Base-by-base conservation (phyloP, 169 alveolate species). In the Plasmodium falciparum region DNA sequence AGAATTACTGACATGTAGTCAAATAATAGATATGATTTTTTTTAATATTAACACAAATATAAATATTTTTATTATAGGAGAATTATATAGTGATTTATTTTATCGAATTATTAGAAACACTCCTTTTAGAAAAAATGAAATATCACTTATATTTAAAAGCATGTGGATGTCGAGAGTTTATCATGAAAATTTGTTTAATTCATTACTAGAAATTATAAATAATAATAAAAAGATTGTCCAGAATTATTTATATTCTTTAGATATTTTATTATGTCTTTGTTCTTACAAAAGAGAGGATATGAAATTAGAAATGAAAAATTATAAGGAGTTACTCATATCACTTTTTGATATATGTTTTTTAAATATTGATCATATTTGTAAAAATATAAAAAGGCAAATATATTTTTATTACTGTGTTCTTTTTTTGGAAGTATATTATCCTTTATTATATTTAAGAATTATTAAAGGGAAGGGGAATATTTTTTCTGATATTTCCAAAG, bases 101-200 rank as follows among this genome's bases (percentile, higher is more conserved):
- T 83, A 67, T 58, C 69, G 83, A 72, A 69, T 83, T 17, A 24
- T 69, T 26, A 74, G 91, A 83, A 83, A 58, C 24, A 59, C 8
- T 20, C n/a, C 33, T 33, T 67, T 83, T 69, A 54, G 85, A 24
- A 83, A 69, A 69, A 67, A 67, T 20, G 66, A 83, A 63, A 2
- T 83, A 58, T 24, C 8, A 17, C 83, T 83, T n/a, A 61, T 59
- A 54, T 83, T 83, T 83, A 67, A 73, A 69, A 83, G 91, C 49
- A 83, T 83, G 59, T 83, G 91, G 91, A 56, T 69, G 73, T 83
- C 91, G 22, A 69, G 91, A 83, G 73, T 83, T 83, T 83, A 69
- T 56, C 91, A 83, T 49, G 45, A 56, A 39, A 29, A 83, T 73
- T 45, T 83, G 20, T 83, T 83, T 52, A 50, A 56, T 15, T 49